phyloP scores from a whole-genome alignment of 345 rosid genomes.

The Cardamine resedifolia region DNA sequence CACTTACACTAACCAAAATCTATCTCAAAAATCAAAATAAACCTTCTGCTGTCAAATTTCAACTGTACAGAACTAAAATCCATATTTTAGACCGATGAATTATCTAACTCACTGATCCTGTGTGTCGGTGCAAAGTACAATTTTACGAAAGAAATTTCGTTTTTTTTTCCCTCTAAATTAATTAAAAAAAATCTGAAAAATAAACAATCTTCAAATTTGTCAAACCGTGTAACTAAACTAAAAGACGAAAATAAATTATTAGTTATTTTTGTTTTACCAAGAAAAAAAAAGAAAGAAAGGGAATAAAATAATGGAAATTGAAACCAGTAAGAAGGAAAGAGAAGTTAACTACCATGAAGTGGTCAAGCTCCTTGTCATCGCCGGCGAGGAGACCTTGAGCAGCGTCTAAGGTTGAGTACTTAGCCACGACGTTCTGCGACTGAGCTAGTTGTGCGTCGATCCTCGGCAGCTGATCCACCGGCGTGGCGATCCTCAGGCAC shows the following conservation, averaged over 20 bases:
- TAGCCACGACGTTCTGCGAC: constrained; percentile 88
- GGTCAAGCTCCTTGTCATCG: constrained; percentile 93
- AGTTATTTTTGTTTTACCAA: neutral
- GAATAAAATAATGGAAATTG: neutral
- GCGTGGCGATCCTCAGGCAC: constrained; percentile 89
- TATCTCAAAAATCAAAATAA: neutral
- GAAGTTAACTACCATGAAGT: constrained; percentile 78
- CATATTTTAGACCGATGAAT: neutral
- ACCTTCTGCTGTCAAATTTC: constrained; percentile 1
- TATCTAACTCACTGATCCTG: constrained; percentile 7
- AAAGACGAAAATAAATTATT: constrained; percentile 1
- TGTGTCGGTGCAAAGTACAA: constrained; percentile 37
- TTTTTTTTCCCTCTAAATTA: neutral
- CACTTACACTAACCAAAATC: constrained; percentile 16
- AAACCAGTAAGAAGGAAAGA: constrained; percentile 3
- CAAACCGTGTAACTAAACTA: constrained; percentile 8
- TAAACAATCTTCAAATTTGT: neutral
- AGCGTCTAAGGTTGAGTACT: constrained; percentile 67
- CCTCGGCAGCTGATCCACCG: constrained; percentile 95
- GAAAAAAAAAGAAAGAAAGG: neutral
- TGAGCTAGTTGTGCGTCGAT: constrained; percentile 95
- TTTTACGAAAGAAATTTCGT: neutral
- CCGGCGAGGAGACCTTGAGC: constrained; percentile 50
- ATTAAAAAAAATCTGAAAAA: neutral
- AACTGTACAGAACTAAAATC: constrained; percentile 1